These are phyloP conservation scores for Calycina marina DNA, from an alignment of 2,329 filamentous ascomycete genomes.

Conservation along the genomic window DNA sequence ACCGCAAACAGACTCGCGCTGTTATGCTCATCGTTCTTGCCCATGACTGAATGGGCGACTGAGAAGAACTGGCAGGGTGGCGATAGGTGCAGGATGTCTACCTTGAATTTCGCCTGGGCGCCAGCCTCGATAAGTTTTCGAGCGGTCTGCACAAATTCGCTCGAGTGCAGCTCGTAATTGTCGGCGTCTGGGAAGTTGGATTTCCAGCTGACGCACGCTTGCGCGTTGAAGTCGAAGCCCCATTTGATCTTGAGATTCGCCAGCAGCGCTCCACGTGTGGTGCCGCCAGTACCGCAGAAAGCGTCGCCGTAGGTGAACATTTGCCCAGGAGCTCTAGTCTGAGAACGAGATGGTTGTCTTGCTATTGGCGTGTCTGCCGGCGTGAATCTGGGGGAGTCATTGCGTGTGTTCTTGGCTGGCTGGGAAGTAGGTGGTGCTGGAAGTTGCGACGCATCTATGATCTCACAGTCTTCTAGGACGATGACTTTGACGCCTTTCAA, in stretches of 20 bases:
- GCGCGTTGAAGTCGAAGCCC: conserved; percentile 44
- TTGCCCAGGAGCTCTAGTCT: conserved; percentile 23
- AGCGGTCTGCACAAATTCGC: conserved; percentile 31
- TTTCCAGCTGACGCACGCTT: conserved; percentile 14
- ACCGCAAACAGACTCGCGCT: conserved; percentile 42
- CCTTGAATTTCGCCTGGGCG: conserved; percentile 24
- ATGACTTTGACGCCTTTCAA: not conserved
- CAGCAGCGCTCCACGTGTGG: conserved; percentile 44
- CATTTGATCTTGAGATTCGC: conserved; percentile 45
- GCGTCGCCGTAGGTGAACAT: conserved; percentile 55
- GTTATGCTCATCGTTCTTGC: conserved; percentile 51
- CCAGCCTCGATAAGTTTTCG: conserved; percentile 1
- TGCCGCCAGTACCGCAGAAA: conserved; percentile 61
- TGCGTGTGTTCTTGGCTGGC: not conserved
- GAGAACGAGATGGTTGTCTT: not conserved
- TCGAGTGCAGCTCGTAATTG: conserved; percentile 33
- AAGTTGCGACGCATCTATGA: conserved; percentile 1
- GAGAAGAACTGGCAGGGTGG: conserved; percentile 70
- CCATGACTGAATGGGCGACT: conserved; percentile 47
- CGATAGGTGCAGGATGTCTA: conserved; percentile 61
- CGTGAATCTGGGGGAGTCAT: no score
- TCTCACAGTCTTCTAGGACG: not conserved
- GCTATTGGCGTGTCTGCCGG: not conserved
- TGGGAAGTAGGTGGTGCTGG: conserved; percentile 10
- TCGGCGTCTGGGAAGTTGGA: conserved; percentile 22